Evolutionary conservation across 352 stramenopile genomes (phyloP), one percentile per base, ranked within the genome.

Genomic region (Globisporangium nodosum): DNA sequence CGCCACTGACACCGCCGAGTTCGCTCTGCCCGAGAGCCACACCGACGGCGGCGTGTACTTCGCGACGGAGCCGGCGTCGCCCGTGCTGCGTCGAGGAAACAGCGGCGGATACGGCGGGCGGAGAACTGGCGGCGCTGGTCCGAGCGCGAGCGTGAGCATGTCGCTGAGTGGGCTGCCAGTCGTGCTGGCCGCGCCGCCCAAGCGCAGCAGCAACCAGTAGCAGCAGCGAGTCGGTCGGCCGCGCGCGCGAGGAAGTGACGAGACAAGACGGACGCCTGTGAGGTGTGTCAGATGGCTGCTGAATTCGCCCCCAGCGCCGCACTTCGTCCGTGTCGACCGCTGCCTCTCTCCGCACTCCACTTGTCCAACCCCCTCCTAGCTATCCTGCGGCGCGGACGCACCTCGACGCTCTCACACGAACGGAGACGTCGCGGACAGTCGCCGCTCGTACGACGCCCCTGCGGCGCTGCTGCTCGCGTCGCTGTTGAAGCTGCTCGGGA

Each of bases 401-500:
- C 5, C 47, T 33, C 21, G 30, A 3, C 11, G 24, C 49, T 42
- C 49, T 54, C 49, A 63, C 39, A 60, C 49, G 39, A 67, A 55
- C 35, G 58, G 58, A 15, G 65, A 64, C 16, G 47, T 57, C 20
- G 54, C 24, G 1, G 58, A 61, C 31, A 59, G 60, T 37, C 60
- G 54, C 6, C 54, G 65, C 37, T 73, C 65, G 51, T 63, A 76
- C 15, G 65, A 73, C 31, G 64, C 39, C 7, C 55, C 57, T 0
- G 56, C 62, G 2, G 53, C 70, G 61, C 55, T 71, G 54, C 75
- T 85, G 57, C 74, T 83, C 42, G 68, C 58, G 31, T 86, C 76
- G 64, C 80, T 89, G 69, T 83, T 84, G 58, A 85, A 85, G 63
- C 74, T 87, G 63, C 87, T 69, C 18, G 68, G 69, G 15, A 88